Evolutionary conservation across 2,329 filamentous ascomycete genomes (phyloP).

Genomic region (Emergomyces orientalis): DNA sequence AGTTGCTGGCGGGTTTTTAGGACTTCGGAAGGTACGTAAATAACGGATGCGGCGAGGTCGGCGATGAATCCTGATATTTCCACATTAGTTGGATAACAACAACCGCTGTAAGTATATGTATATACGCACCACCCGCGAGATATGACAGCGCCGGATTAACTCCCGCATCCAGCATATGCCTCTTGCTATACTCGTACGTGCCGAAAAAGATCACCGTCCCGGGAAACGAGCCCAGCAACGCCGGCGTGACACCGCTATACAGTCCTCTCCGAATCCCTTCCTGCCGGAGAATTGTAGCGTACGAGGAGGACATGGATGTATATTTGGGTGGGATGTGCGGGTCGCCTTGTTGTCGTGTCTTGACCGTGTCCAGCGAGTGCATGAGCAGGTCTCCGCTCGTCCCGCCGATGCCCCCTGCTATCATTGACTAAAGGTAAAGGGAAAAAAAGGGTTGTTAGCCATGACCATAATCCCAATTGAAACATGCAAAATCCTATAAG

Average conservation of each 20-base stretch:
- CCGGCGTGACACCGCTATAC: slow-evolving; percentile 88
- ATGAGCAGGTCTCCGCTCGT: slow-evolving; percentile 94
- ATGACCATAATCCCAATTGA: not conserved
- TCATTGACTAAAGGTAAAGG: slow-evolving; percentile 60
- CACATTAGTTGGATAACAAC: not conserved
- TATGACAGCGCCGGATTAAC: slow-evolving; percentile 77
- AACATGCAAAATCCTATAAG: too few species aligned
- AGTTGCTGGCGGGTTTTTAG: slow-evolving; percentile 94
- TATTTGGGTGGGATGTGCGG: slow-evolving; percentile 90
- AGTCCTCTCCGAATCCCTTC: slow-evolving; percentile 79
- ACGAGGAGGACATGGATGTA: slow-evolving; percentile 78
- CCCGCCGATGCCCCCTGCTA: slow-evolving; percentile 86
- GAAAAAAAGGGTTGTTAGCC: slow-evolving; percentile 15
- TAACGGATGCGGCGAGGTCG: slow-evolving; percentile 79
- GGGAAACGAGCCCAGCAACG: slow-evolving; percentile 82
- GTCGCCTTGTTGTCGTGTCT: slow-evolving; percentile 94
- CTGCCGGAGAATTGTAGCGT: slow-evolving; percentile 85
- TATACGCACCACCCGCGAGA: slow-evolving; percentile 62
- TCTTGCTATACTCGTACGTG: slow-evolving; percentile 90
- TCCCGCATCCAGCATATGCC: slow-evolving; percentile 74
- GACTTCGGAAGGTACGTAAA: slow-evolving; percentile 96
- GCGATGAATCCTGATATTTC: slow-evolving; percentile 65
- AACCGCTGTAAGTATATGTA: not conserved
- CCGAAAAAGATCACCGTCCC: slow-evolving; percentile 95
- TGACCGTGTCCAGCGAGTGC: slow-evolving; percentile 98